A percentile compares a stretch with the other conserved stretches of the same genome.
Conservation (phyloP, 2,329 filamentous ascomycete species). For the Zalaria obscura region DNA sequence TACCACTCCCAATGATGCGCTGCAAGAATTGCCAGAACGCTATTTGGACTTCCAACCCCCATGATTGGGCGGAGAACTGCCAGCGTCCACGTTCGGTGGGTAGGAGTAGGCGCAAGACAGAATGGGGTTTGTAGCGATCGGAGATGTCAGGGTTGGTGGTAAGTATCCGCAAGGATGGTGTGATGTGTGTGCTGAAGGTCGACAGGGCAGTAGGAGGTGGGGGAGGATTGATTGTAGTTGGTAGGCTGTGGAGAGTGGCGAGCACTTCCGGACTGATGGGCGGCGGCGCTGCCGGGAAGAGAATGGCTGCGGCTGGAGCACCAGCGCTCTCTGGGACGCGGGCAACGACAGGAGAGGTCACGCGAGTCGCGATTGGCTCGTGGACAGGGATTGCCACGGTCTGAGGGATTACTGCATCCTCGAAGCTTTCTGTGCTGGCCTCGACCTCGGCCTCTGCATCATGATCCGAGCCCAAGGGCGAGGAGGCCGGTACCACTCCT, state of each 20-base stretch:
- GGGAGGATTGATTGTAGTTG: constrained; percentile 10
- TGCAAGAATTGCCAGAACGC: constrained; percentile 49
- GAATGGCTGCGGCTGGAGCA: neutral
- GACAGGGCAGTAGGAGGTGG: constrained; percentile 9
- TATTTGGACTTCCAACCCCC: constrained; percentile 34
- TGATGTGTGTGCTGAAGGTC: constrained; percentile 15
- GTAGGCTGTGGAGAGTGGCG: neutral
- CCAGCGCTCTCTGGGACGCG: too few species aligned
- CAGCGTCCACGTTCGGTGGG: constrained; percentile 66
- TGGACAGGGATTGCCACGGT: too few species aligned
- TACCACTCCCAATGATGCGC: constrained; percentile 43
- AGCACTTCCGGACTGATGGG: neutral
- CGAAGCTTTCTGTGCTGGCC: too few species aligned
- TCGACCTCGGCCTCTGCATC: neutral
- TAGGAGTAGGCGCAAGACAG: constrained; percentile 33
- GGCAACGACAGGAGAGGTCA: too few species aligned
- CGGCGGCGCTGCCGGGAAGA: neutral
- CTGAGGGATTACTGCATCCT: too few species aligned
- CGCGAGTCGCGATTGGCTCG: too few species aligned
- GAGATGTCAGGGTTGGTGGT: constrained; percentile 12
- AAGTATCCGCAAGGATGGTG: constrained; percentile 15
- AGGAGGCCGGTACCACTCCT: constrained; percentile 8
- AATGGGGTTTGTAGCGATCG: constrained; percentile 18
- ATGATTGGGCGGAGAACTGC: constrained; percentile 45
- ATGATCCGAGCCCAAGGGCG: constrained; percentile 10